Evolutionary conservation across 495 filamentous ascomycete genomes (phyloP), one percentile per base, ranked within the genome.

Genomic region (Terfezia claveryi): DNA sequence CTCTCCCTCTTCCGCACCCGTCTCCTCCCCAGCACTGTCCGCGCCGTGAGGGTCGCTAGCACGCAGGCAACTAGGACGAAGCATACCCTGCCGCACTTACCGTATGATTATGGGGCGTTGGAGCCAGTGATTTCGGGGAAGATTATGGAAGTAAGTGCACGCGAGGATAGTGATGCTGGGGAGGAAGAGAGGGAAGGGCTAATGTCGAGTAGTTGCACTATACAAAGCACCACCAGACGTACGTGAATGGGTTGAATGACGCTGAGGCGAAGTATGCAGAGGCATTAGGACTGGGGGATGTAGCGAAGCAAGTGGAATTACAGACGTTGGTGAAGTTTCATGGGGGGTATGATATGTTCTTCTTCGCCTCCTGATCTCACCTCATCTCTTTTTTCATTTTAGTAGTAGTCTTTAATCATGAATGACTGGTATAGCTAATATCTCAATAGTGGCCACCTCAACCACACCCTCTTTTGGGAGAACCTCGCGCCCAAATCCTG

Each of bases 381-480:
- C 8, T 20, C 41, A 20, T 4, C 4, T 16, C 11, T 12, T 51
- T 10, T 17, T 17, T 10, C 23, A 20, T n/a, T 52, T 52, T 41
- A 36, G 16, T 46, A 17, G 16, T 46, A 17, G 32, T 52, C 57
- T 23, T 8, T 20, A 32, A 38, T 4, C 37, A 46, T 23, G 14
- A 11, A 36, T 46, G 8, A 14, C 41, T 20, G 12, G 8, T 5
- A 5, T 14, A 14, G 14, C 10, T 23, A 60, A 12, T 65, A 65
- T 44, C 54, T 60, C 37, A 59, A 55, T 6, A 65, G 87, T 61
- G 89, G 89, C 50, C 89, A 96, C 72, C 67, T 91, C 64, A 96
- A 95, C 74, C 89, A 96, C 75, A 76, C 76, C 23, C 77, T 96
- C 46, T 96, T 96, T 77, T 96, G 91, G 91, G 86, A 96, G 75